phyloP scores from a whole-genome alignment of 2,329 filamentous ascomycete genomes.

The Malbranchea zuffiana region DNA sequence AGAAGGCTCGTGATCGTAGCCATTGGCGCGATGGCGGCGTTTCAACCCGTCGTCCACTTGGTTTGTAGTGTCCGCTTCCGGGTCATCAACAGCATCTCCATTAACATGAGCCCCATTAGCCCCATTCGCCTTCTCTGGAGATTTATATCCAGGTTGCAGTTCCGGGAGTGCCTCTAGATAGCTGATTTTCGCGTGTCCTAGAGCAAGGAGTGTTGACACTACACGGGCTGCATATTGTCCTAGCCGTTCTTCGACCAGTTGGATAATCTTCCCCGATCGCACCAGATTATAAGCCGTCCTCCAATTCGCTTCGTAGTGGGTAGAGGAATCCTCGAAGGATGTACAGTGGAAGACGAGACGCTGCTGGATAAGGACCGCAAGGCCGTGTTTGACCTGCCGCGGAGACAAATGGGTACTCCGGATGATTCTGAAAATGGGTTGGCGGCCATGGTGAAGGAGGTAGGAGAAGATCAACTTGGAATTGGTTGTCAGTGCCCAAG shows the following conservation, averaged over 20 bases:
- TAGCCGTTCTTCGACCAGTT: constrained; percentile 61
- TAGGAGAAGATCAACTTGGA: constrained; percentile 78
- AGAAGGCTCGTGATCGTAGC: constrained; percentile 17
- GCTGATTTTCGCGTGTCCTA: constrained; percentile 58
- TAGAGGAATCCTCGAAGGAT: constrained; percentile 49
- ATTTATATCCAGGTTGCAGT: constrained; percentile 15
- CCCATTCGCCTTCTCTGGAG: constrained; percentile 14
- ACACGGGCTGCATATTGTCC: constrained; percentile 64
- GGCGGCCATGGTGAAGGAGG: constrained; percentile 67
- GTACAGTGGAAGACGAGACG: constrained; percentile 69
- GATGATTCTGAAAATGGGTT: constrained; percentile 57
- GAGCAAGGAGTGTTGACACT: constrained; percentile 60
- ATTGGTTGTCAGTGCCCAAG: constrained; percentile 11
- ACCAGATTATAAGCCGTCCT: constrained; percentile 70
- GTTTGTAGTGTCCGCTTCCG: constrained; percentile 29
- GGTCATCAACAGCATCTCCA: constrained; percentile 18
- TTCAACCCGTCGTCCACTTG: not conserved
- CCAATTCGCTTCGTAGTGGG: constrained; percentile 76
- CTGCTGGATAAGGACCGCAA: constrained; percentile 78
- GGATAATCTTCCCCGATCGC: constrained; percentile 69
- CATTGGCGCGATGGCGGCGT: constrained; percentile 16
- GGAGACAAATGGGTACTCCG: constrained; percentile 61
- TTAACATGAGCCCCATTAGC: constrained; percentile 15
- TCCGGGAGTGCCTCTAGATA: constrained; percentile 35
- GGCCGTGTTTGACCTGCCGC: constrained; percentile 67